A percentile compares a stretch with the other conserved stretches of the same genome.
These are phyloP conservation scores for Cucumis cinereus DNA, from an alignment of 306 rosid species.

Conservation along the genomic window DNA sequence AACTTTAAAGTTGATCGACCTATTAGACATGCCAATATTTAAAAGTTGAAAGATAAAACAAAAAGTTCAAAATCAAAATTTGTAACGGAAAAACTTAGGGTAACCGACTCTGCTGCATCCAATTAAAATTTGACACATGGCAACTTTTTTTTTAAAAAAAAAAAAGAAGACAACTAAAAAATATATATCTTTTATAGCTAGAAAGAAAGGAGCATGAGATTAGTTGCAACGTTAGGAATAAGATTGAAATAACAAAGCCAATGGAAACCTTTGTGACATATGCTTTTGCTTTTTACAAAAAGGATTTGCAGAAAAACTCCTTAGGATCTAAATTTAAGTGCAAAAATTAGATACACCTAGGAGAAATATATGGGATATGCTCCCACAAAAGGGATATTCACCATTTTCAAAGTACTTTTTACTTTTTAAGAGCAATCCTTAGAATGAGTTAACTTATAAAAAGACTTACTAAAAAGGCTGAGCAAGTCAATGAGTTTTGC, in stretches of 20 bases:
- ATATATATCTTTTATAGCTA: too few relatives aligned
- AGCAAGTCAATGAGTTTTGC: background rate
- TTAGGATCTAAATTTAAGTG: background rate
- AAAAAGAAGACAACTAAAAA: too few relatives aligned
- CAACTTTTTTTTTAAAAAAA: too few relatives aligned
- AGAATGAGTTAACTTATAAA: background rate
- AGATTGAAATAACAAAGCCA: background rate
- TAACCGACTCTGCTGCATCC: too few relatives aligned
- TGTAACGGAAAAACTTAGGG: too few relatives aligned
- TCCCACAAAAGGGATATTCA: background rate
- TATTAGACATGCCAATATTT: too few relatives aligned
- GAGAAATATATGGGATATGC: slow-evolving; percentile 5
- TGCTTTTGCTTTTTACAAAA: background rate
- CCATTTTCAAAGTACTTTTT: background rate
- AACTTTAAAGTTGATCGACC: too few relatives aligned
- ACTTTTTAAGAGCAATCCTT: background rate
- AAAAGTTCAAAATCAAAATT: too few relatives aligned
- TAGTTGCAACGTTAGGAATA: too few relatives aligned
- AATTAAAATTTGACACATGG: too few relatives aligned
- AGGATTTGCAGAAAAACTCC: background rate
- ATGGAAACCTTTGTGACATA: background rate
- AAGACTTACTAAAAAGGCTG: background rate
- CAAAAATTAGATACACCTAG: background rate
- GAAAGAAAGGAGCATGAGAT: too few relatives aligned
- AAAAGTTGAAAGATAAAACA: too few relatives aligned